These are phyloP conservation scores for Ustilago cynodontis DNA, from an alignment of 1,284 basidiomycete genomes.

Conservation along the genomic window DNA sequence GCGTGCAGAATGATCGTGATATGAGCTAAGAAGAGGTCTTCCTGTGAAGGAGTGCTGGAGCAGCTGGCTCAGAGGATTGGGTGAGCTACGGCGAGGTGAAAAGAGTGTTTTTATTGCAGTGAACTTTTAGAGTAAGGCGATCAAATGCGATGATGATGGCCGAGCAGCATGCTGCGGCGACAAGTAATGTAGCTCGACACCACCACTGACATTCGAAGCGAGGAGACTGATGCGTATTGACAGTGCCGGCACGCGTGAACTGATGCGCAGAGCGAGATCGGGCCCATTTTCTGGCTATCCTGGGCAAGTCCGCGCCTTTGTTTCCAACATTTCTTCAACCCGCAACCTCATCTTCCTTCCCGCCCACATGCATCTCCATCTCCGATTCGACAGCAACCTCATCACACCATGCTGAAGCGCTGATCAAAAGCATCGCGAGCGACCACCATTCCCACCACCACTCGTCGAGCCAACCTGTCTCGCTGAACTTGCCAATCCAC, in stretches of 20 bases:
- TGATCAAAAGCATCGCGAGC: background rate
- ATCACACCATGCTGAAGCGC: background rate
- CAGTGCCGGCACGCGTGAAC: background rate
- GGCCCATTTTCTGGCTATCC: conserved; percentile 3
- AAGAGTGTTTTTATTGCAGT: no score
- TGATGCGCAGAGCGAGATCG: background rate
- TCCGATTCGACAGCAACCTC: background rate
- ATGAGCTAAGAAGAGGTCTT: no score
- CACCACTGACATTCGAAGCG: background rate
- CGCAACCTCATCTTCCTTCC: conserved; percentile 8
- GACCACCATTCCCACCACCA: background rate
- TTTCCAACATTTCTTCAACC: background rate
- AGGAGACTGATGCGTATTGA: background rate
- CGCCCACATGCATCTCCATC: conserved; percentile 9
- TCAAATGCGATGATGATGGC: background rate
- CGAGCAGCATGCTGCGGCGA: background rate
- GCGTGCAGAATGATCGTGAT: no score
- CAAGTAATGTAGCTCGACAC: background rate
- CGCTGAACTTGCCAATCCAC: background rate
- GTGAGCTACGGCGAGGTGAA: no score
- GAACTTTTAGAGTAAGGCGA: no score
- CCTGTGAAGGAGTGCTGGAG: no score
- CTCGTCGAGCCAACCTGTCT: background rate
- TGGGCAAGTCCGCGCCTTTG: conserved; percentile 6
- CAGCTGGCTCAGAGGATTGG: no score